Evolutionary conservation across 768 basidiomycete species (phyloP).

Genomic region (Tylopilus subfusipes): DNA sequence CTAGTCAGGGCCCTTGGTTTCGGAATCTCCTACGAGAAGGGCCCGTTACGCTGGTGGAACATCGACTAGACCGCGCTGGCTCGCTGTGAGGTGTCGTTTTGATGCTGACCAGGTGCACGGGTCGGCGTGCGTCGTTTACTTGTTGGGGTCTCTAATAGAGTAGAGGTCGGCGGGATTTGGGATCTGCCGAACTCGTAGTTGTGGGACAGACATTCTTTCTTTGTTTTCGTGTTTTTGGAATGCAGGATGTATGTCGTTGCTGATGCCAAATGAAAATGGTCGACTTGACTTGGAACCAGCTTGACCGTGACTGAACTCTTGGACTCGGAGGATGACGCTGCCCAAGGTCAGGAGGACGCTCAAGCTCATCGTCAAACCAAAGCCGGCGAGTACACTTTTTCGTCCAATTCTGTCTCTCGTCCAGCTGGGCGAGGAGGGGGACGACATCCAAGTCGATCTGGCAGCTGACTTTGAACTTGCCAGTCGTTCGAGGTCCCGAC

Average conservation of each 20-base stretch:
- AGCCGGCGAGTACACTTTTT: conserved; percentile 22
- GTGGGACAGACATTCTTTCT: conserved; percentile 66
- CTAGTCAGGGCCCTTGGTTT: conserved; percentile 62
- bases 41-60: conserved; percentile 77
- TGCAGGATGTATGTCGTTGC: neutral
- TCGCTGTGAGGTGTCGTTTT: conserved; percentile 57
- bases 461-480: neutral
- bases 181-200: conserved; percentile 57
- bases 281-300: neutral
- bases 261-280: neutral
- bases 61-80: conserved; percentile 39
- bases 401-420: neutral
- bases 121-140: conserved; percentile 34
- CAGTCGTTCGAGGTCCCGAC: conserved; percentile 29
- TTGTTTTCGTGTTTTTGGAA: conserved; percentile 13
- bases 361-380: conserved; percentile 28
- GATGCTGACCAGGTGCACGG: conserved; percentile 45
- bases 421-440: neutral
- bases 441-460: neutral
- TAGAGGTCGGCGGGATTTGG: conserved; percentile 43
- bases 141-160: conserved; percentile 52
- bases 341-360: conserved; percentile 15
- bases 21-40: conserved; percentile 38
- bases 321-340: conserved; percentile 10
- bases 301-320: no score